Percentiles rank a stretch among this genome's conserved stretches.
phyloP scores from a whole-genome alignment of 1,284 basidiomycete species.

The Lentinus polychrous region DNA sequence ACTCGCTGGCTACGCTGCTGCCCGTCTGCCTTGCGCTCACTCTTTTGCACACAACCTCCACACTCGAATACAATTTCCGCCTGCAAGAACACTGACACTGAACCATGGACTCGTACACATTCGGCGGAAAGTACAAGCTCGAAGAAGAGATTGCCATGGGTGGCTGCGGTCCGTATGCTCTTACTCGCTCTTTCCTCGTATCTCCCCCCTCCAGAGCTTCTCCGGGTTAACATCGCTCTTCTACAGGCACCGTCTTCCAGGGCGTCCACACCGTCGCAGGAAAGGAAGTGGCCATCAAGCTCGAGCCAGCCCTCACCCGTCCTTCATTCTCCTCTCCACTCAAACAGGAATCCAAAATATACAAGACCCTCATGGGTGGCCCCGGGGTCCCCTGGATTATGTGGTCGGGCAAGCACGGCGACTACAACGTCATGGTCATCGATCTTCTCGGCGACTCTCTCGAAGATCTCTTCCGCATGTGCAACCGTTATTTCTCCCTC shows the following conservation, averaged over 20 bases:
- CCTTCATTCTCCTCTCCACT: slow-evolving; percentile 56
- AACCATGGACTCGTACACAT: slow-evolving; percentile 57
- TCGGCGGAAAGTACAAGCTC: slow-evolving; percentile 88
- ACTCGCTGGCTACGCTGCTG: slow-evolving; percentile 2
- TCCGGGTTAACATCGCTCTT: slow-evolving; percentile 1
- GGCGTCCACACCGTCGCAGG: slow-evolving; percentile 94
- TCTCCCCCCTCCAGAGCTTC: not conserved
- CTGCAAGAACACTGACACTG: not conserved
- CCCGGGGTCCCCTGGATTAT: slow-evolving; percentile 93
- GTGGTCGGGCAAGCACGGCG: slow-evolving; percentile 92
- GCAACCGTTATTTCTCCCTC: slow-evolving; percentile 86
- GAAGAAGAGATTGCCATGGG: slow-evolving; percentile 95
- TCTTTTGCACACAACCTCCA: not conserved
- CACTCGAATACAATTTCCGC: not conserved
- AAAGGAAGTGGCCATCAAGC: slow-evolving; percentile 95
- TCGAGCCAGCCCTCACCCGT: slow-evolving; percentile 82
- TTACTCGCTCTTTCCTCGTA: slow-evolving; percentile 6
- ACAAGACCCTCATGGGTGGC: slow-evolving; percentile 90
- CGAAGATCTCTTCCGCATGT: slow-evolving; percentile 94
- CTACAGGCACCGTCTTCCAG: slow-evolving; percentile 82
- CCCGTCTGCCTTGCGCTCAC: slow-evolving; percentile 1
- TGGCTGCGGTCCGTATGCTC: slow-evolving; percentile 69
- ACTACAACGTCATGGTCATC: slow-evolving; percentile 96
- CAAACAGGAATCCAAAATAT: slow-evolving; percentile 88
- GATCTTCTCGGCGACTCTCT: slow-evolving; percentile 91